Conservation (phyloP, 371 early-diverging fungal genomes). For the Mortierella polycephala region DNA sequence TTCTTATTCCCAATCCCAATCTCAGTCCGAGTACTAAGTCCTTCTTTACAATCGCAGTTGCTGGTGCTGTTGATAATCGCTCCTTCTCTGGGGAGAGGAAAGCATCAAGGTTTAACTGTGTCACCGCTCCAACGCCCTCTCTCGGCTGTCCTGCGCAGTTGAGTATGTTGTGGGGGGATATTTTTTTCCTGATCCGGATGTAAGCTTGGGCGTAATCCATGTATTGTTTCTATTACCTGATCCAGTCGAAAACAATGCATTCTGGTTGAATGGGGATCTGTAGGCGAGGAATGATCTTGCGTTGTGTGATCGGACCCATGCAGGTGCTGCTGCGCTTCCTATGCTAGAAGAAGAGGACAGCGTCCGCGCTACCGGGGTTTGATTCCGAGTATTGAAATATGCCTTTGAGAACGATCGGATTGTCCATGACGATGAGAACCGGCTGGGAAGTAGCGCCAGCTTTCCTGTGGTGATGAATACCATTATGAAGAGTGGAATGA, state of each 20-base stretch:
- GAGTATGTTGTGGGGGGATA: neutral
- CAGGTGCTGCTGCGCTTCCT: constrained; percentile 1
- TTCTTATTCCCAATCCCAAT: too few species aligned
- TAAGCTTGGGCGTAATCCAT: neutral
- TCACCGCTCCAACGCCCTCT: neutral
- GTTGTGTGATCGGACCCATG: constrained; percentile 12
- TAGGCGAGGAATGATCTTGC: neutral
- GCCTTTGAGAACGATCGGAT: constrained; percentile 6
- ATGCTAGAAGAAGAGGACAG: neutral
- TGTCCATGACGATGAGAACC: neutral
- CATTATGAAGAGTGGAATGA: constrained; percentile 7
- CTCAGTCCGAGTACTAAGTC: too few species aligned
- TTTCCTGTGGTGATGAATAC: neutral
- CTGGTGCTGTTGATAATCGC: too few species aligned
- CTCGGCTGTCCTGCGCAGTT: neutral
- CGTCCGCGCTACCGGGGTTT: neutral
- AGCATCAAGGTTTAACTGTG: neutral
- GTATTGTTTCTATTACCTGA: constrained; percentile 24
- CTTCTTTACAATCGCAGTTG: too few species aligned
- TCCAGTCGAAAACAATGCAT: constrained; percentile 27
- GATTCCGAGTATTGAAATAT: constrained; percentile 16
- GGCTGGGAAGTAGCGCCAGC: neutral
- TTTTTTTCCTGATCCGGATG: constrained; percentile 2
- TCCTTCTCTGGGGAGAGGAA: too few species aligned
- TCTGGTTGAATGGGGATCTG: neutral